Conservation (phyloP, 1,139 yeast species). For the Debaryomycetaceae sp. region DNA sequence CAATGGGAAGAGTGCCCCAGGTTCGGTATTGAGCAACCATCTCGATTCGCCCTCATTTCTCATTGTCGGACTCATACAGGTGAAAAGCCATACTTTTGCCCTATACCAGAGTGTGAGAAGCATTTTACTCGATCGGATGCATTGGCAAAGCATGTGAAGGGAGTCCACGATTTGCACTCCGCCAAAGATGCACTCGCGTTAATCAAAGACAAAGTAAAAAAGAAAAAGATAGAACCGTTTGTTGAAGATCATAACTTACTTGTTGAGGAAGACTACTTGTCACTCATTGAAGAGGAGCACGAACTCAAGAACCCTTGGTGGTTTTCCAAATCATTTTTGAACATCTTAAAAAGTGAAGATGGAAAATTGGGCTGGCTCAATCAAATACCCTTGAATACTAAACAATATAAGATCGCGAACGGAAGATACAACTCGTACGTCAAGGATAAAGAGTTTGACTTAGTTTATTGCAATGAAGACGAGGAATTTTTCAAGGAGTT, state of each 20-base stretch:
- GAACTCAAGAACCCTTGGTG: constrained; percentile 44
- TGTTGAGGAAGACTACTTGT: constrained; percentile 27
- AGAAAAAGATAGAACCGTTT: constrained; percentile 18
- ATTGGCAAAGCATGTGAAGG: constrained; percentile 59
- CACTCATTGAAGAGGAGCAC: constrained; percentile 31
- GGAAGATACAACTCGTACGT: constrained; percentile 28
- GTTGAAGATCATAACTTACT: constrained; percentile 16
- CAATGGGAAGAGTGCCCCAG: constrained; percentile 62
- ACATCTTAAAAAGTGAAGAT: constrained; percentile 15
- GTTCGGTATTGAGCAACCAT: constrained; percentile 53
- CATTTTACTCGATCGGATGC: constrained; percentile 61
- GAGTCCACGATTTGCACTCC: constrained; percentile 54
- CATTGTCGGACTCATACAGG: constrained; percentile 69
- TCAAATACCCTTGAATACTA: constrained; percentile 30
- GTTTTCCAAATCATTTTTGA: constrained; percentile 32
- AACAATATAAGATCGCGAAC: constrained; percentile 34
- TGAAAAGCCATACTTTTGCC: constrained; percentile 65
- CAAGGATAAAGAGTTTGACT: constrained; percentile 10
- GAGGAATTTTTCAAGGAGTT: constrained; percentile 5
- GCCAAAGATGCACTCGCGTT: constrained; percentile 32
- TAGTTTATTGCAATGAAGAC: constrained; percentile 10
- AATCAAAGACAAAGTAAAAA: constrained; percentile 23
- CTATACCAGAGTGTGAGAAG: constrained; percentile 66
- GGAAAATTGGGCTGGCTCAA: constrained; percentile 15
- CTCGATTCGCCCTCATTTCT: constrained; percentile 56